Evolutionary conservation across 371 early-diverging fungal species (phyloP), one percentile per base, ranked within the genome.

Genomic region (Saksenaea oblongispora): DNA sequence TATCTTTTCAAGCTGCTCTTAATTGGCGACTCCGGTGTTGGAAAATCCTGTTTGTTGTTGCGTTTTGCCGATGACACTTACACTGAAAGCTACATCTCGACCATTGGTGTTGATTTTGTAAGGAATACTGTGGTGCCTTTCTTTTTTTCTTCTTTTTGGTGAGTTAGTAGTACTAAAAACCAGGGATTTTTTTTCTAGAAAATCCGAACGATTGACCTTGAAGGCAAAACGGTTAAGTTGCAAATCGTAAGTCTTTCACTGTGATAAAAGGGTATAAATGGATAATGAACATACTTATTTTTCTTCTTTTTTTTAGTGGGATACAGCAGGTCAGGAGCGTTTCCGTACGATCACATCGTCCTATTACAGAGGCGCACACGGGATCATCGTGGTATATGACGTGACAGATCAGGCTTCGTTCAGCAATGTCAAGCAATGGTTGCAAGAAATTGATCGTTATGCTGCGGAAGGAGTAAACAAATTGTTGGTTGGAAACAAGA

Each of bases 291-390:
- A 7, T 3, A 5, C 17, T 54, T 54, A 11, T 26, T 34, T 42
- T 58, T 2, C 5, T 34, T 59, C 44, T 17, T 55, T 27, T 22
- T 18, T 34, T 5, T 61, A 71, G 73, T 97, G 97, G 97, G 97
- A 97, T 79, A 97, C 96, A 7, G 99, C 99, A 34, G 99, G 99
- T 47, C 99, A 99, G 82, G 99, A 99, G 74, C 93, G 99, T 61
- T 99, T 99, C 92, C 93, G 98, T 66, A 97, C 99, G 56, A 99
- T 99, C 69, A 99, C 99, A 13, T 66, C 70, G 75, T 89, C 91
- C 26, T 99, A 99, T 85, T 98, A 98, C 79, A 91, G 98, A 66
- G 97, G 97, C 59, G 99, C 99, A 26, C 95, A 98, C 89, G 99
- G 99, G 18, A 98, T 99, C 71, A 87, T 99, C 64, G 86, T 99